These are phyloP conservation scores for Centella asiatica DNA, from an alignment of 129 eudicot species.

Conservation along the genomic window DNA sequence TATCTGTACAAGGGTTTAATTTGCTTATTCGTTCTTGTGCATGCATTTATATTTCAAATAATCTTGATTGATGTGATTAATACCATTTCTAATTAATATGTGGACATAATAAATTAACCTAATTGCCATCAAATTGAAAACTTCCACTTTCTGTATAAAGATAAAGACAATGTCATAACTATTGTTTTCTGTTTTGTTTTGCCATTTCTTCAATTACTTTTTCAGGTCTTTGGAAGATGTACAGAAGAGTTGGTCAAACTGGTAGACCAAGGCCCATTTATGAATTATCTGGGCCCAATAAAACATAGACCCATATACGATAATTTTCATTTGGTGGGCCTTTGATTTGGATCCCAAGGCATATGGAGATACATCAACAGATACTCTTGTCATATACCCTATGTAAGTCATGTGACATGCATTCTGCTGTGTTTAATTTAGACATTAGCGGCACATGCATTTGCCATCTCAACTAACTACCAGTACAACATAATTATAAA, in stretches of 20 bases:
- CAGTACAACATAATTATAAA: not conserved
- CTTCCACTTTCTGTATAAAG: too few relatives aligned
- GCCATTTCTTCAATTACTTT: not conserved
- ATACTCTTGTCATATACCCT: slow-evolving; percentile 4
- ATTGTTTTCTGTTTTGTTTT: not conserved
- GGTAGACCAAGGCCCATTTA: slow-evolving; percentile 6
- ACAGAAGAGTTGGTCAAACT: not conserved
- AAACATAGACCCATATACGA: not conserved
- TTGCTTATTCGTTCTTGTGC: slow-evolving; percentile 15
- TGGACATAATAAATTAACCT: too few relatives aligned
- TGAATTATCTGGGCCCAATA: not conserved
- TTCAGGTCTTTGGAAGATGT: not conserved
- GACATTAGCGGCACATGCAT: slow-evolving; percentile 22
- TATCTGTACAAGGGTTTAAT: slow-evolving; percentile 14
- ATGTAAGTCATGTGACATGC: slow-evolving; percentile 8
- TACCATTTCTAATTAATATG: too few relatives aligned
- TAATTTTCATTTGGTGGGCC: not conserved
- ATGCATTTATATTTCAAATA: slow-evolving; percentile 22
- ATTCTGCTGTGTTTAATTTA: slow-evolving; percentile 26
- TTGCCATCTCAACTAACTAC: slow-evolving; percentile 14
- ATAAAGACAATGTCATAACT: not conserved
- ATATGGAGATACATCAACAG: slow-evolving; percentile 7
- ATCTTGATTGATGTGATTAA: too few relatives aligned
- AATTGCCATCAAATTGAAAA: too few relatives aligned
- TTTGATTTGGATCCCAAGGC: slow-evolving; percentile 1